These are phyloP conservation scores for Kazachstania sp. DNA, from an alignment of 1,139 yeast species.

Conservation along the genomic window DNA sequence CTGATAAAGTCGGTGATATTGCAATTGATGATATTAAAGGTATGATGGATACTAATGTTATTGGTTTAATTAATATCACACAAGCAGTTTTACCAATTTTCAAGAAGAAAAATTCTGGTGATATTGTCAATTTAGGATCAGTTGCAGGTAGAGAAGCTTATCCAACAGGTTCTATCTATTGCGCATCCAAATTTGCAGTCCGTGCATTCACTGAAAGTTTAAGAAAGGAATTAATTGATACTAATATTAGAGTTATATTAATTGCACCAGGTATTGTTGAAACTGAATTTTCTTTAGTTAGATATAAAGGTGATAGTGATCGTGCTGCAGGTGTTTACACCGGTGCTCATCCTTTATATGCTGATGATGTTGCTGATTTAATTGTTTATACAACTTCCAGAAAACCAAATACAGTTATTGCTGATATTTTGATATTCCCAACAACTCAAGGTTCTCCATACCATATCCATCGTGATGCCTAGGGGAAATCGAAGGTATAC, in stretches of 20 bases:
- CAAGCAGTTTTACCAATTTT: constrained; percentile 57
- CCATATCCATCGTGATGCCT: constrained; percentile 38
- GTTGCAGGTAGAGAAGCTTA: constrained; percentile 85
- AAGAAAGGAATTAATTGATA: constrained; percentile 68
- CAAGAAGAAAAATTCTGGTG: constrained; percentile 52
- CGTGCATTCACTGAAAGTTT: constrained; percentile 66
- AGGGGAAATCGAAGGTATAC: neutral
- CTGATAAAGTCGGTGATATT: constrained; percentile 54
- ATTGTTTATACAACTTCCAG: constrained; percentile 67
- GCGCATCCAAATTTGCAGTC: constrained; percentile 82
- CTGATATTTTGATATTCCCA: constrained; percentile 70
- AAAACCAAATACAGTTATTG: constrained; percentile 66
- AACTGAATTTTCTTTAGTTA: constrained; percentile 72
- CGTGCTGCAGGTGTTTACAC: constrained; percentile 67
- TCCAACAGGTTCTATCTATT: constrained; percentile 79
- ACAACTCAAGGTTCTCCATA: constrained; percentile 69
- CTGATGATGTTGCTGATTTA: constrained; percentile 75
- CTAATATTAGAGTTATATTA: constrained; percentile 71
- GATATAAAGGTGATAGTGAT: constrained; percentile 62
- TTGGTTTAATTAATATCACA: constrained; percentile 63
- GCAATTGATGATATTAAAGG: constrained; percentile 46
- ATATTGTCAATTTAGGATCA: constrained; percentile 74
- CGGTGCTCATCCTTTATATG: constrained; percentile 64
- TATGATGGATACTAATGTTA: constrained; percentile 65
- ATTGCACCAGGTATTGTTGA: constrained; percentile 85